Percentiles rank a stretch among this genome's conserved stretches.
Evolutionary conservation across 495 filamentous ascomycete species (phyloP).

Genomic region (Podospora sp.): DNA sequence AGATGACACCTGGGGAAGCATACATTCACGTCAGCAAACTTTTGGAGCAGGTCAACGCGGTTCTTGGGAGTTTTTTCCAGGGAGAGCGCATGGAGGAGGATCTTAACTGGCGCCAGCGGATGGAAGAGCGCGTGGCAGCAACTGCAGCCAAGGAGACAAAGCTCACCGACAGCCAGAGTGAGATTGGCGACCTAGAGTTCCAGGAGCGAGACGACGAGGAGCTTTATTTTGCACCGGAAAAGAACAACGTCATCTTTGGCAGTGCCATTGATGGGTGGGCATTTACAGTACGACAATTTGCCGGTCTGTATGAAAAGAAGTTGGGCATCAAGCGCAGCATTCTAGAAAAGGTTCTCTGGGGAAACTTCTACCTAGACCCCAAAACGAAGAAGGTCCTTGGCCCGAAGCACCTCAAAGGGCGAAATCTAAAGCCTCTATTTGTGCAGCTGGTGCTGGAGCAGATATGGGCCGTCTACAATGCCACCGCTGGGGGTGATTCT

Average conservation of each 20-base stretch:
- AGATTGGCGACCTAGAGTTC: constrained; percentile 65
- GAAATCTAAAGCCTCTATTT: constrained; percentile 93
- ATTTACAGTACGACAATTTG: constrained; percentile 94
- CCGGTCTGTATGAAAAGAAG: constrained; percentile 92
- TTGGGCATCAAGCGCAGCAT: constrained; percentile 89
- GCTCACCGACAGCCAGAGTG: constrained; percentile 52
- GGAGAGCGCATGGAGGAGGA: constrained; percentile 99
- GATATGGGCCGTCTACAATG: constrained; percentile 96
- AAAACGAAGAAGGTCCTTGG: constrained; percentile 94
- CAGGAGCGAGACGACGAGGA: constrained; percentile 96
- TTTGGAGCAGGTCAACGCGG: constrained; percentile 93
- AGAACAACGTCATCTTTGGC: constrained; percentile 98
- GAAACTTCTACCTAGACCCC: constrained; percentile 93
- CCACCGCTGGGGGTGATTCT: constrained; percentile 77
- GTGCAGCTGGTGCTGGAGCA: constrained; percentile 95
- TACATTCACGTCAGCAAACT: constrained; percentile 88
- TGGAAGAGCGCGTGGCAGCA: constrained; percentile 79
- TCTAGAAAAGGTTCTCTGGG: constrained; percentile 95
- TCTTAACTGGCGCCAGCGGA: constrained; percentile 89
- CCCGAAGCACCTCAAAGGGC: constrained; percentile 89
- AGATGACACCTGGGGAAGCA: constrained; percentile 87
- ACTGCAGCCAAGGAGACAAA: constrained; percentile 52
- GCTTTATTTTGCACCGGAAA: constrained; percentile 96
- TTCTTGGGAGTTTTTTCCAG: constrained; percentile 96
- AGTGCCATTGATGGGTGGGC: constrained; percentile 98